Evolutionary conservation across 1,139 yeast genomes (phyloP).

Genomic region (Pichia sp.): DNA sequence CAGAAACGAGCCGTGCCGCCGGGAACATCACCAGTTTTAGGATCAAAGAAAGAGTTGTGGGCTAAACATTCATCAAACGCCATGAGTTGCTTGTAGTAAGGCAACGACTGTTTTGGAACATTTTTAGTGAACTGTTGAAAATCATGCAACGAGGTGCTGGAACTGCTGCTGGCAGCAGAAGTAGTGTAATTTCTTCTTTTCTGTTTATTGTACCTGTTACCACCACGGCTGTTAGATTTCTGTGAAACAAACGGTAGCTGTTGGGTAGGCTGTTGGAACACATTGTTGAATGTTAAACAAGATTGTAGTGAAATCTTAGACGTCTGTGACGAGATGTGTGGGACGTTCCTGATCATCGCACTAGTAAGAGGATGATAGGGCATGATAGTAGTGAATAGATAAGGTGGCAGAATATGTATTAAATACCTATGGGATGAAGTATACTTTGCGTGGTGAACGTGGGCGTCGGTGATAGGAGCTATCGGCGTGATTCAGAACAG

Average conservation of each 20-base stretch:
- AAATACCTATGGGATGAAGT: no score
- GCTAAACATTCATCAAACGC: conserved; percentile 42
- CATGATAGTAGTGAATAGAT: background rate
- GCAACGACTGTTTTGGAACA: conserved; percentile 18
- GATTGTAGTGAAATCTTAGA: conserved; percentile 16
- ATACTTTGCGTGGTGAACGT: no score
- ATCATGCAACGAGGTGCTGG: background rate
- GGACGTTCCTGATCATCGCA: conserved; percentile 18
- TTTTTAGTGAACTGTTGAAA: background rate
- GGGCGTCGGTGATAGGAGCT: no score
- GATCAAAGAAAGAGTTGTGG: conserved; percentile 29
- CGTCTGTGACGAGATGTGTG: conserved; percentile 11
- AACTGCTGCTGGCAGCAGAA: background rate
- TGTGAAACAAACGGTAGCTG: no score
- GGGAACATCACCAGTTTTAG: conserved; percentile 21
- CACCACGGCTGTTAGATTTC: background rate
- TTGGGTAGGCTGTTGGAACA: conserved; percentile 13
- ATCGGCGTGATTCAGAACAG: no score
- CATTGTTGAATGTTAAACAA: conserved; percentile 15
- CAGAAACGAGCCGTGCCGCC: conserved; percentile 31
- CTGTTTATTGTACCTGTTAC: background rate
- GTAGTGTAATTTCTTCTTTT: background rate
- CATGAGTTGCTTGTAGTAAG: conserved; percentile 23
- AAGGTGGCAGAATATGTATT: no score
- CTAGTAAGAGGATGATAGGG: conserved; percentile 3